phyloP scores from a whole-genome alignment of 2,329 filamentous ascomycete genomes.

The Nigrospora oryzae region DNA sequence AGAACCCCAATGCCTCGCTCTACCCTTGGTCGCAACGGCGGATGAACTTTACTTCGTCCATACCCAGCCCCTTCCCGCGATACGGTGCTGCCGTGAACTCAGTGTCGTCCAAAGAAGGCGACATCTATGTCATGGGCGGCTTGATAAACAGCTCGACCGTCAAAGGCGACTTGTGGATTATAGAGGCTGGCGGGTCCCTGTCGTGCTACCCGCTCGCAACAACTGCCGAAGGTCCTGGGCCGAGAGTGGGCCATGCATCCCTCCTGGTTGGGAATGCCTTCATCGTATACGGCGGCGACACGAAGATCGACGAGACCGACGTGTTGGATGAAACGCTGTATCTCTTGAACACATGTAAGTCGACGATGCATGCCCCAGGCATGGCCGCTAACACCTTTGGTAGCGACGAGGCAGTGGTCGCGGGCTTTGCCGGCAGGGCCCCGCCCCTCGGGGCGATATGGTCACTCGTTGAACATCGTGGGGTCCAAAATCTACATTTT shows the following conservation, averaged over 20 bases:
- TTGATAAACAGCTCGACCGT: constrained; percentile 91
- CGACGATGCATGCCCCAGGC: constrained; percentile 2
- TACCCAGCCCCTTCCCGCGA: constrained; percentile 83
- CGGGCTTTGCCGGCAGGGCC: constrained; percentile 80
- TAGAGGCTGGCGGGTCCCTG: constrained; percentile 81
- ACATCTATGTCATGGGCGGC: constrained; percentile 96
- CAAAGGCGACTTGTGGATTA: constrained; percentile 96
- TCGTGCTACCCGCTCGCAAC: constrained; percentile 88
- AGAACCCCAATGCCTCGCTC: constrained; percentile 64
- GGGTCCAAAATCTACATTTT: constrained; percentile 98
- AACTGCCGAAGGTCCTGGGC: constrained; percentile 87
- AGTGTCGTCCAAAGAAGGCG: constrained; percentile 87
- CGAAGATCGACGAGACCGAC: constrained; percentile 90
- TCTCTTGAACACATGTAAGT: constrained; percentile 91
- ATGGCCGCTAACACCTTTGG: background rate
- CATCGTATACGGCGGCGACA: constrained; percentile 97
- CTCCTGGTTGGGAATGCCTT: constrained; percentile 96
- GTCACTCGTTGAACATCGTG: constrained; percentile 91
- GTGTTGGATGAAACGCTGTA: constrained; percentile 92
- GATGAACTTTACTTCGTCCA: constrained; percentile 74
- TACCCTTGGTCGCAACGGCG: constrained; percentile 95
- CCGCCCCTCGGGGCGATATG: constrained; percentile 83
- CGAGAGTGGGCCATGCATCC: constrained; percentile 88
- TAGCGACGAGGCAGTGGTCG: constrained; percentile 97
- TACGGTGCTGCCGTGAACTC: constrained; percentile 97